phyloP scores from a whole-genome alignment of 306 rosid genomes.

The Glycyrrhiza uralensis region DNA sequence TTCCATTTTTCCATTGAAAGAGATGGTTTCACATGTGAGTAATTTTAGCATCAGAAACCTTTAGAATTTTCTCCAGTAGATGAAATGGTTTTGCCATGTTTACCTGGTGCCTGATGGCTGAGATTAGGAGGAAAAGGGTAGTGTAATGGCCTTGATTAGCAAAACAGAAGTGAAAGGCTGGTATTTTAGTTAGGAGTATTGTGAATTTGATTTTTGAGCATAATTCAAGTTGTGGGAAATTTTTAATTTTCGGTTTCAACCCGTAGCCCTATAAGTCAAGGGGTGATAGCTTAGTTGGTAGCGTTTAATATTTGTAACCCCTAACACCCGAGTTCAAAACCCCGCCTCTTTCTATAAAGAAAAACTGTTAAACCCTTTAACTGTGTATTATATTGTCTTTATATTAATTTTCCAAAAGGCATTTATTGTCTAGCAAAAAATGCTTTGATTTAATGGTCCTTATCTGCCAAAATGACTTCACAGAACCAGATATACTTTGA shows the following conservation, averaged over 20 bases:
- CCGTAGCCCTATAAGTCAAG: too few relatives aligned
- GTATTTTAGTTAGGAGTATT: not conserved
- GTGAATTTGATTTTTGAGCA: not conserved
- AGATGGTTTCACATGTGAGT: not conserved
- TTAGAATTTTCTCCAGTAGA: not conserved
- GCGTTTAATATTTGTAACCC: too few relatives aligned
- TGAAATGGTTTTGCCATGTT: not conserved
- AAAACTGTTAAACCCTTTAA: not conserved
- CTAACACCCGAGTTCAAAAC: too few relatives aligned
- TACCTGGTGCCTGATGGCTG: not conserved
- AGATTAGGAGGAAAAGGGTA: not conserved
- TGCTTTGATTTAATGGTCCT: too few relatives aligned
- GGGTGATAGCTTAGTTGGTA: too few relatives aligned
- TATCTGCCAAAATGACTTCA: not conserved
- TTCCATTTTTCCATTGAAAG: not conserved
- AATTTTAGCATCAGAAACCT: not conserved
- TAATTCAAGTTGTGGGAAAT: not conserved
- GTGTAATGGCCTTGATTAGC: not conserved
- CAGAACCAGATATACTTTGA: not conserved
- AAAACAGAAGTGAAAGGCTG: not conserved
- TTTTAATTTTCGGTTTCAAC: not conserved
- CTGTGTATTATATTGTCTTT: not conserved
- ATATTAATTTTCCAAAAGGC: not conserved
- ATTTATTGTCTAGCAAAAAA: not conserved
- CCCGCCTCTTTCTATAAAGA: too few relatives aligned